Conservation (phyloP, 2,329 filamentous ascomycete genomes). For the Peltaster fructicola region DNA sequence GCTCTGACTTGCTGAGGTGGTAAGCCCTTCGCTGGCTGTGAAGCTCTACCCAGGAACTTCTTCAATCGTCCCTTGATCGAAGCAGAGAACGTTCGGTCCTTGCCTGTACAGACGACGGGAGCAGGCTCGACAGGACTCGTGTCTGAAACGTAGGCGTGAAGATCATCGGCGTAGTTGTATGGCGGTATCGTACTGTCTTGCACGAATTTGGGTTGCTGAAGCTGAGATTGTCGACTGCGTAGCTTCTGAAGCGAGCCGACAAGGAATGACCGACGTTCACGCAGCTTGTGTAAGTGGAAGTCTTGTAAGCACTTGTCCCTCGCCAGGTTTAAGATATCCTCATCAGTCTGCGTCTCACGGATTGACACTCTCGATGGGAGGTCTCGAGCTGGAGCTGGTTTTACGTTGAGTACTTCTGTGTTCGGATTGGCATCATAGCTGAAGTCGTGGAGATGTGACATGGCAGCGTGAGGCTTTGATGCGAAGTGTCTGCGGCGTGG, state of each 20-base stretch:
- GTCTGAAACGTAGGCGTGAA: slow-evolving; percentile 5
- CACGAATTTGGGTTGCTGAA: not conserved
- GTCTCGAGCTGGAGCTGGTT: not conserved
- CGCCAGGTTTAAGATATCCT: slow-evolving; percentile 14
- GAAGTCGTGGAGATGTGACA: slow-evolving; percentile 4
- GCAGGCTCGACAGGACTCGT: slow-evolving; percentile 1
- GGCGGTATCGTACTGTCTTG: slow-evolving; percentile 14
- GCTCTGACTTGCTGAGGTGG: slow-evolving; percentile 35
- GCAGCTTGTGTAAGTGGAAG: slow-evolving; percentile 23
- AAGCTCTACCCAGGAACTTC: slow-evolving; percentile 33
- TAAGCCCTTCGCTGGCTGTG: slow-evolving; percentile 21
- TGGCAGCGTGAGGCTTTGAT: slow-evolving; percentile 7
- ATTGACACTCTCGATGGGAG: slow-evolving; percentile 5
- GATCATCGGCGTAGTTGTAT: slow-evolving; percentile 12
- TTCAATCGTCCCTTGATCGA: slow-evolving; percentile 45
- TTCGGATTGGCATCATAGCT: slow-evolving; percentile 4
- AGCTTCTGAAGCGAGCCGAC: slow-evolving; percentile 27
- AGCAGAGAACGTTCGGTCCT: slow-evolving; percentile 46
- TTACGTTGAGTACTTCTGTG: slow-evolving; percentile 3
- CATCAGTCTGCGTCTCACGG: slow-evolving; percentile 11
- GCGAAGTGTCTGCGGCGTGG: slow-evolving; percentile 7
- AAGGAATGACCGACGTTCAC: slow-evolving; percentile 27
- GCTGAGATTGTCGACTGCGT: slow-evolving; percentile 4
- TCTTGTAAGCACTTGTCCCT: slow-evolving; percentile 24
- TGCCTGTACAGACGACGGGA: slow-evolving; percentile 1